phyloP scores from a whole-genome alignment of 1,284 basidiomycete species.

The Leccinum subrobustum region DNA sequence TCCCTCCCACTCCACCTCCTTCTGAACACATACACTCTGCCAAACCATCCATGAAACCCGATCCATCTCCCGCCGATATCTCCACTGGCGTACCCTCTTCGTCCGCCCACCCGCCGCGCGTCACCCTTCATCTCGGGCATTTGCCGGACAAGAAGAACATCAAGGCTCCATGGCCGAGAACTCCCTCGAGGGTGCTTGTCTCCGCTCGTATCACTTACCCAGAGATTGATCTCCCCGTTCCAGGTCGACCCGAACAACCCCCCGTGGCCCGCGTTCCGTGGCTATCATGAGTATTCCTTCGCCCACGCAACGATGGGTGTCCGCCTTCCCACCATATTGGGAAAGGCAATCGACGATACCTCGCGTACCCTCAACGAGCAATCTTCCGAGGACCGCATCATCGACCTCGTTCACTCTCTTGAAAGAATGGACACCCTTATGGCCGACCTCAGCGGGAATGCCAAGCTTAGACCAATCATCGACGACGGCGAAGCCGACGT shows the following conservation, averaged over 20 bases:
- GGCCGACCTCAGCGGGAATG: conserved; percentile 77
- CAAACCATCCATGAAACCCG: conserved; percentile 10
- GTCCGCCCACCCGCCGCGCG: conserved; percentile 48
- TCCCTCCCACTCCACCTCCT: conserved; percentile 23
- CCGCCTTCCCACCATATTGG: conserved; percentile 91
- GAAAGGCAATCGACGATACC: conserved; percentile 94
- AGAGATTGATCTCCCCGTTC: background rate
- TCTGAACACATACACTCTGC: conserved; percentile 12
- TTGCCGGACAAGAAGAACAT: conserved; percentile 69
- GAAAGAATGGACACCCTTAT: conserved; percentile 85
- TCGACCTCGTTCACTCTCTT: conserved; percentile 87
- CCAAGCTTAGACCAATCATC: conserved; percentile 80
- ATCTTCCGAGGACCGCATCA: conserved; percentile 80
- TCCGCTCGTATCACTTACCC: background rate
- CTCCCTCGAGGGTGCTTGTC: conserved; percentile 60
- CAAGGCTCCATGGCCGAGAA: conserved; percentile 67
- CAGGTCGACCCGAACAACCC: conserved; percentile 91
- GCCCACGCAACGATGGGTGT: conserved; percentile 94
- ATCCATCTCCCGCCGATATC: background rate
- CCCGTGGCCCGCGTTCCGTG: conserved; percentile 93
- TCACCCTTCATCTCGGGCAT: conserved; percentile 68
- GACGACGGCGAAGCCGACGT: conserved; percentile 96
- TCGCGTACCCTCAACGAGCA: conserved; percentile 89
- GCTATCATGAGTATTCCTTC: conserved; percentile 96
- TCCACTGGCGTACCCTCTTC: conserved; percentile 22